Conservation (phyloP, 805 yeast genomes). For the Saturnispora halmiae region DNA sequence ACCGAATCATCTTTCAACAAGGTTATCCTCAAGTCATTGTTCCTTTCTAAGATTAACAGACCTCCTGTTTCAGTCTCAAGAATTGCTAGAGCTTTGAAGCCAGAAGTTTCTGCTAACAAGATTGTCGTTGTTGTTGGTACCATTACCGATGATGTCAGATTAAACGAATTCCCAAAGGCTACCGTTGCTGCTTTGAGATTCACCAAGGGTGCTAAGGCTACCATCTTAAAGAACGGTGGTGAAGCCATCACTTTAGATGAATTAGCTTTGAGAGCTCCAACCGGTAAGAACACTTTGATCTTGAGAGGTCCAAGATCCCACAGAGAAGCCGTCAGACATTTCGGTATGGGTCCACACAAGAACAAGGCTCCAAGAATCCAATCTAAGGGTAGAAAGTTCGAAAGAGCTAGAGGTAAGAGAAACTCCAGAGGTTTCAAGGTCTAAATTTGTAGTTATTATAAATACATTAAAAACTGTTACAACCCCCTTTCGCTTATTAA, state of each 20-base stretch:
- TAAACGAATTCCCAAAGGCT: constrained; percentile 89
- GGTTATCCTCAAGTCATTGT: constrained; percentile 87
- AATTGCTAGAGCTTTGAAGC: constrained; percentile 73
- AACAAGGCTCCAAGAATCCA: constrained; percentile 97
- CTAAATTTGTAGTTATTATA: constrained; percentile 38
- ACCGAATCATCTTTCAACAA: constrained; percentile 99
- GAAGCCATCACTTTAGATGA: constrained; percentile 99
- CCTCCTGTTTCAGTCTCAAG: constrained; percentile 98
- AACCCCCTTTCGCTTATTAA: background rate
- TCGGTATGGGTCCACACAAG: constrained; percentile 99
- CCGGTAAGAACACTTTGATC: constrained; percentile 97
- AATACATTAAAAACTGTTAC: constrained; percentile 2
- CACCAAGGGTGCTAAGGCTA: constrained; percentile 98
- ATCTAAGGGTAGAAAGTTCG: constrained; percentile 99
- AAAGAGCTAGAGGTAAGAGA: constrained; percentile 99
- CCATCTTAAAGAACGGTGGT: constrained; percentile 97
- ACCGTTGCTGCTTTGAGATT: constrained; percentile 98
- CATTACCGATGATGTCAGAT: constrained; percentile 96
- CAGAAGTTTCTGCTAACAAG: constrained; percentile 79
- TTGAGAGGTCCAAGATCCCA: constrained; percentile 98
- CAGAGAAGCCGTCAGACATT: constrained; percentile 99
- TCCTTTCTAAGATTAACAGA: constrained; percentile 97
- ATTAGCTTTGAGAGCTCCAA: constrained; percentile 98
- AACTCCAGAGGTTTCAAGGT: constrained; percentile 99
- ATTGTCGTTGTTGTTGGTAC: constrained; percentile 98